Conservation (phyloP, 2,329 filamentous ascomycete species). For the Ophiosphaerella korrae region DNA sequence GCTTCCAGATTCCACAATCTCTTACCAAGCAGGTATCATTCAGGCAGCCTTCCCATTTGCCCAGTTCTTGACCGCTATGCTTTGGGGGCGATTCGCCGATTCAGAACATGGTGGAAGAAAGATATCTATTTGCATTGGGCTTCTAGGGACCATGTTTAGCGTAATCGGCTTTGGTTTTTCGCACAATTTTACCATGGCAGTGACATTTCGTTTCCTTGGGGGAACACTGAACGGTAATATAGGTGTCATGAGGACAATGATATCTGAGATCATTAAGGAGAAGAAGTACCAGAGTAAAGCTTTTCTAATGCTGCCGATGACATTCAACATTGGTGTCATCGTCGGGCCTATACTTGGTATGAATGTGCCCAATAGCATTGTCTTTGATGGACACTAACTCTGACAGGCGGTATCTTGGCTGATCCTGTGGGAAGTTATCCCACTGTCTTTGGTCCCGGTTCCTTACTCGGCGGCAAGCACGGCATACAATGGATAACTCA, state of each 20-base stretch:
- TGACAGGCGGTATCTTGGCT: conserved; percentile 68
- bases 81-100: conserved; percentile 76
- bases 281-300: conserved; percentile 65
- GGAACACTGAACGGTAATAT: conserved; percentile 75
- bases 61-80: conserved; percentile 80
- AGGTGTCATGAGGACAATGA: conserved; percentile 76
- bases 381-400: conserved; percentile 19
- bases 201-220: conserved; percentile 69
- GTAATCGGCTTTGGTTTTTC: conserved; percentile 73
- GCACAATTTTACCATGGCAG: conserved; percentile 64
- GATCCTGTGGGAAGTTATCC: conserved; percentile 69
- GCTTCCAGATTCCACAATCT: conserved; percentile 66
- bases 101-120: conserved; percentile 71
- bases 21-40: conserved; percentile 76
- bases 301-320: conserved; percentile 68
- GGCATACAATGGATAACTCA: conserved; percentile 67
- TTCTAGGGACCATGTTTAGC: conserved; percentile 70
- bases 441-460: conserved; percentile 64
- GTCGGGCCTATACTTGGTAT: conserved; percentile 49
- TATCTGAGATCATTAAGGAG: conserved; percentile 72
- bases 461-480: conserved; percentile 59
- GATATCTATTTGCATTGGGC: conserved; percentile 75
- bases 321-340: conserved; percentile 65
- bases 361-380: neutral
- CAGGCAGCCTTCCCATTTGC: conserved; percentile 80